phyloP scores from a whole-genome alignment of 2,329 filamentous ascomycete species.

The Alternaria viburni region DNA sequence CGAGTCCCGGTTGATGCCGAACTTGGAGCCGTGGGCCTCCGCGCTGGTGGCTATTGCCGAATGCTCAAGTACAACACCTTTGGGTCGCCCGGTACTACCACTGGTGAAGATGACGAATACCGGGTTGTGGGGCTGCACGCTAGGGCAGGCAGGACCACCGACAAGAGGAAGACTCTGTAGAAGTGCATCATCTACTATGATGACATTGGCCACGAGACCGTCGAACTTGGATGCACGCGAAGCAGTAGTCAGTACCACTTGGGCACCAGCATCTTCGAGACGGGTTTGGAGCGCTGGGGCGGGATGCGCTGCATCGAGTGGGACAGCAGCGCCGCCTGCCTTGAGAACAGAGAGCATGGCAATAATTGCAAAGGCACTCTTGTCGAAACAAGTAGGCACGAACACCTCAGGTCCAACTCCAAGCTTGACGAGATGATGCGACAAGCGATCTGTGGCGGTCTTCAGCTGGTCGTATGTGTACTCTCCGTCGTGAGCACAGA shows the following conservation, averaged over 20 bases:
- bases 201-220: constrained; percentile 50
- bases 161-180: constrained; percentile 41
- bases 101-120: constrained; percentile 44
- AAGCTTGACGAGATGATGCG: constrained; percentile 37
- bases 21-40: constrained; percentile 36
- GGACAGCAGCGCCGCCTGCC: constrained; percentile 44
- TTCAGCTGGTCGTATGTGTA: constrained; percentile 43
- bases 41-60: constrained; percentile 40
- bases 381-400: constrained; percentile 49
- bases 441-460: constrained; percentile 30
- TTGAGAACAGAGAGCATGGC: constrained; percentile 49
- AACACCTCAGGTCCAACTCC: constrained; percentile 41
- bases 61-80: constrained; percentile 44
- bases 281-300: constrained; percentile 47
- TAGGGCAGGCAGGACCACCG: constrained; percentile 21
- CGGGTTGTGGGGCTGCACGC: constrained; percentile 33
- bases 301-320: constrained; percentile 46
- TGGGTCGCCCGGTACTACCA: constrained; percentile 42
- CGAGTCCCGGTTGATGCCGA: constrained; percentile 30
- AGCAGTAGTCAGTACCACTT: constrained; percentile 50
- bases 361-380: constrained; percentile 45
- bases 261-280: constrained; percentile 48
- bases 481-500: constrained; percentile 42
- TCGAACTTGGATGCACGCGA: constrained; percentile 49
- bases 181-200: constrained; percentile 36